Conservation (phyloP, 2,329 filamentous ascomycete genomes). For the Emericellopsis cladophorae region DNA sequence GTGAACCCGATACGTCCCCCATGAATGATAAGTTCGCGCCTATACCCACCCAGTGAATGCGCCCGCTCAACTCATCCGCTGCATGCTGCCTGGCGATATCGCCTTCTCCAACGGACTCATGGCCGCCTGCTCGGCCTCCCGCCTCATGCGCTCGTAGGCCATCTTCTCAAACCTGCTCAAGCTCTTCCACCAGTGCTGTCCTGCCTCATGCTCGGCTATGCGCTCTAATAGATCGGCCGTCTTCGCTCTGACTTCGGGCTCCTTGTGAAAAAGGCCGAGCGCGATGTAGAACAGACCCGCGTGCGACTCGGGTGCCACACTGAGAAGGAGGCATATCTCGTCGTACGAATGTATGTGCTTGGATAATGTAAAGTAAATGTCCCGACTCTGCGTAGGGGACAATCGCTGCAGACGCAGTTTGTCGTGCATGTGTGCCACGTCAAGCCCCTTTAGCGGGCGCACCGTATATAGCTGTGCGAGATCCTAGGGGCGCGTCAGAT, state of each 20-base stretch:
- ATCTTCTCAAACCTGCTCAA: constrained; percentile 82
- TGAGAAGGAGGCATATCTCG: constrained; percentile 73
- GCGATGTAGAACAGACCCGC: constrained; percentile 85
- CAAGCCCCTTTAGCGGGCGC: constrained; percentile 64
- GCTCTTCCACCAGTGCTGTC: constrained; percentile 82
- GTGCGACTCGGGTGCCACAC: constrained; percentile 72
- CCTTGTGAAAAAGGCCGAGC: constrained; percentile 83
- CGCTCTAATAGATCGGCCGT: constrained; percentile 73
- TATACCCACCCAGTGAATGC: neutral
- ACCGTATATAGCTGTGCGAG: constrained; percentile 51
- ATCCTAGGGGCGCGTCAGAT: constrained; percentile 32
- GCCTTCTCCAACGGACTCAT: neutral
- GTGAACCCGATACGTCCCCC: no score
- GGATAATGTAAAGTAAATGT: constrained; percentile 74
- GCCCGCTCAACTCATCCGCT: constrained; percentile 23
- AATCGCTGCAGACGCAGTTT: constrained; percentile 74
- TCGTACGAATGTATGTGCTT: constrained; percentile 68
- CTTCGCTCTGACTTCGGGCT: constrained; percentile 62
- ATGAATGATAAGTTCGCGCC: neutral
- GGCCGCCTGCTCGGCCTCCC: constrained; percentile 12
- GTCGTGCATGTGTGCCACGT: constrained; percentile 87
- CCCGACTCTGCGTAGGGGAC: constrained; percentile 59
- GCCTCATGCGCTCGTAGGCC: constrained; percentile 67
- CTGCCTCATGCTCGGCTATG: constrained; percentile 76
- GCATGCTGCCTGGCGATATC: neutral